phyloP scores from a whole-genome alignment of 345 rosid species.

The Eucalyptus guilfoylei region DNA sequence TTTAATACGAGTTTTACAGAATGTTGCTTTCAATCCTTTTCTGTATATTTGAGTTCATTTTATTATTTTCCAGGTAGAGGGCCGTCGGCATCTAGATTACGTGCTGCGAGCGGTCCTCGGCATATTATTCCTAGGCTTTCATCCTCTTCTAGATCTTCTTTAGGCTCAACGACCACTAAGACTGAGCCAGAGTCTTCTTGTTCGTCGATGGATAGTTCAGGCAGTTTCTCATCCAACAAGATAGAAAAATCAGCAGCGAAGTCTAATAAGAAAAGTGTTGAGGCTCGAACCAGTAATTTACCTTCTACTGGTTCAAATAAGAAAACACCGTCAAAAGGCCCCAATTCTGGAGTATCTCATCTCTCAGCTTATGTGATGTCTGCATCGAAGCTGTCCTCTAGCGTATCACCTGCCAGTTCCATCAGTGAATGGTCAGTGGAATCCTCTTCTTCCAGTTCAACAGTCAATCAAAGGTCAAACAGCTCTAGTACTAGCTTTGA shows the following conservation, averaged over 20 bases:
- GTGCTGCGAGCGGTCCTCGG: conserved; percentile 14
- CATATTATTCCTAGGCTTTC: conserved; percentile 30
- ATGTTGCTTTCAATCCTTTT: background rate
- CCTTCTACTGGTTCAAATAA: conserved; percentile 17
- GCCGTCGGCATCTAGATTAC: conserved; percentile 13
- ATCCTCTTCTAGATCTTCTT: conserved; percentile 21
- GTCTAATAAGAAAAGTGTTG: conserved; percentile 17
- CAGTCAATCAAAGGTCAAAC: conserved; percentile 34
- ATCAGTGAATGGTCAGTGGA: conserved; percentile 70
- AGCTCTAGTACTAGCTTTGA: conserved; percentile 28
- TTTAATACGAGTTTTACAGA: background rate
- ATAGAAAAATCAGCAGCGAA: conserved; percentile 21
- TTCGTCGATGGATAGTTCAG: conserved; percentile 57
- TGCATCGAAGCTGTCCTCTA: conserved; percentile 32
- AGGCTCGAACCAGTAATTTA: conserved; percentile 11
- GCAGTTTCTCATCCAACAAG: conserved; percentile 38
- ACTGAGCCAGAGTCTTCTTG: conserved; percentile 41
- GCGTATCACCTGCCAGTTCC: conserved; percentile 56
- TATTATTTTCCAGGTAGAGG: conserved; percentile 36
- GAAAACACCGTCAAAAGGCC: conserved; percentile 23
- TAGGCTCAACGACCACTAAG: conserved; percentile 36
- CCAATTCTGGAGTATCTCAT: conserved; percentile 17
- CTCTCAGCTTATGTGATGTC: conserved; percentile 30
- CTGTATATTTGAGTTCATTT: background rate
- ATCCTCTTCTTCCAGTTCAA: conserved; percentile 40